Base-by-base conservation (phyloP, 371 early-diverging fungal genomes). In the Mucor plumbeus region DNA sequence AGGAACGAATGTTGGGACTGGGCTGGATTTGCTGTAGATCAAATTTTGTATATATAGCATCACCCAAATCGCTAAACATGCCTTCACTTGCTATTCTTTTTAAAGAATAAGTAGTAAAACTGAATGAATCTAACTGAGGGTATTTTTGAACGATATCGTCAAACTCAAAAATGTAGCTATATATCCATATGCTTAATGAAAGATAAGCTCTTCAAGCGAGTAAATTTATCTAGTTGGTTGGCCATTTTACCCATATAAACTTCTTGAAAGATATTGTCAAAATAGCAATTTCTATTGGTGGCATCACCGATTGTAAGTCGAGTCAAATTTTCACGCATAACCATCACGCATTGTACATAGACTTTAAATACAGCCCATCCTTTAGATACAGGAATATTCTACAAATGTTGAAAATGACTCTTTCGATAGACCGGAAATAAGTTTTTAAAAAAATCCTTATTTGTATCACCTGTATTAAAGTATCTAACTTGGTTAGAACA, bases 291-390 rank as follows among this genome's bases (percentile, higher is more conserved):
- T 5, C 47, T 15, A 19, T 47, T 47, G 17, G 48, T 48, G 17
- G 48, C 21, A 21, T 48, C 48, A 0, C 48, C 48, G 5, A 48
- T 48, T 8, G 48, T 48, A n/a, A 48, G 7, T 7, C 48, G 48
- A 7, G 48, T 19, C 48, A 48, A 21, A 2, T 19, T 48, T 7
- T 21, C 7, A 10, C 19, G 19, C 19, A 48, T 48, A 6, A 21
- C 48, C 48, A 48, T 48, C 48, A 48, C 48, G 21, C 48, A 48
- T 21, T 48, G 48, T 0, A 48, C 21, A 19, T 48, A 48, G 21
- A 21, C 48, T 48, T 17, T 15, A 48, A 48, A 48, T 19, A 48
- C 48, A 48, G 48, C 48, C 48, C 48, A 48, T 9, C 48, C 48
- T 19, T 48, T 48, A 6, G 21, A 21, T 0, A 48, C 19, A 48